Base-by-base conservation (phyloP, 192 early-diverging fungal genomes). In the Gryganskiella cystojenkinii region DNA sequence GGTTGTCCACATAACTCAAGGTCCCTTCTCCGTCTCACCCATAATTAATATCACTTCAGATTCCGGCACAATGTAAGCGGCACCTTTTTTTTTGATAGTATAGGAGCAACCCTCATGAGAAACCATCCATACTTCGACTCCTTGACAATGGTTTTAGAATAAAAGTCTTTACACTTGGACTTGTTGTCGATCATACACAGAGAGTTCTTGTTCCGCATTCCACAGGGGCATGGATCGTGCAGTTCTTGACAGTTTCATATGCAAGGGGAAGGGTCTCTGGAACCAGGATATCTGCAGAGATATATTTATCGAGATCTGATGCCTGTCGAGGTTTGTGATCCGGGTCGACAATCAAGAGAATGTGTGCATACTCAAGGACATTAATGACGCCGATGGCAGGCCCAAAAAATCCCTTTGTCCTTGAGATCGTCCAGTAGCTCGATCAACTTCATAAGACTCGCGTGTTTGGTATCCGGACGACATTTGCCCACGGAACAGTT, bases 211-310 rank as follows among this genome's bases (percentile, higher is more conserved):
- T 55, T 17, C 9, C 11, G n/a, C 13, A 8, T 13, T 31, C 53
- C 27, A 55, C 64, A 76, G 35, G 72, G 72, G 2, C 72, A 63
- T 76, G 64, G 33, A 76, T 40, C 72, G 62, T 67, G 25, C 19
- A 19, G 9, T n/a, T 30, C 6, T 9, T 61, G 4, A 76, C 72
- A 13, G 59, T 67, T 4, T 62, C 30, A 50, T 56, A 76, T 10
- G 52, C 42, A 14, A 47, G 14, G 8, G 64, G 65, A 25, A 56
- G 33, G 0, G 0, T 20, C 1, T 22, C 30, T 4, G 5, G 20
- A 42, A 69, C 47, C 19, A 55, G 66, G 14, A 79, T 57, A 11
- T 79, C 46, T n/a, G n/a, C n/a, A 25, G 66, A 69, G 5, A 79
- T 37, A 17, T 50, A 27, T 3, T 6, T 28, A 28, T 79, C 61